These are phyloP conservation scores for Neoboletus subvelutipes DNA, from an alignment of 768 basidiomycete genomes.

Conservation along the genomic window DNA sequence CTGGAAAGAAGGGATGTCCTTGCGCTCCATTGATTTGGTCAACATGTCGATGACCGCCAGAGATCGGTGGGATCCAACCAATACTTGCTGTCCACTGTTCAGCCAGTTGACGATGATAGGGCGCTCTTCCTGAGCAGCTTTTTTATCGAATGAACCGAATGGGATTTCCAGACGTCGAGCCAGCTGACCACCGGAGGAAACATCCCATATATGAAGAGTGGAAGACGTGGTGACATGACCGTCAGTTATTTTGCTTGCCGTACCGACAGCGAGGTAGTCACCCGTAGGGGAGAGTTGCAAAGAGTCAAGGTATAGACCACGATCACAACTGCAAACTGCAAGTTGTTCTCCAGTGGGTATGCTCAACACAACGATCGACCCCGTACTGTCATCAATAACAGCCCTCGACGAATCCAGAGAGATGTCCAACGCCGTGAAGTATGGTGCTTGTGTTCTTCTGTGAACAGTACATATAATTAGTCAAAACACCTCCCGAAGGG, in stretches of 20 bases:
- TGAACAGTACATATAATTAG: not conserved
- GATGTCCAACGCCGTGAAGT: not conserved
- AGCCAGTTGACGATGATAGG: not conserved
- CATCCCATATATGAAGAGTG: not conserved
- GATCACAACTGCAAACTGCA: not conserved
- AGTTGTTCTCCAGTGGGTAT: not conserved
- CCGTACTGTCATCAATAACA: not conserved
- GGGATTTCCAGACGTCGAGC: not conserved
- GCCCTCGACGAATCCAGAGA: not conserved
- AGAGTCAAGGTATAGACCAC: not conserved
- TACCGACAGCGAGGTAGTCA: not conserved
- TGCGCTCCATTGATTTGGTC: not conserved
- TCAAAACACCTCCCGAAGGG: too few relatives aligned
- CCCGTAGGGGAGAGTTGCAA: not conserved
- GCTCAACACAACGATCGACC: not conserved
- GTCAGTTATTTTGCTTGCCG: not conserved
- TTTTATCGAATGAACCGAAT: not conserved
- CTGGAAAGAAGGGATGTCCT: not conserved
- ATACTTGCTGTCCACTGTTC: not conserved
- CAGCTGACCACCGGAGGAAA: not conserved
- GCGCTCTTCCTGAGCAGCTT: not conserved
- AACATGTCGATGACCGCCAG: not conserved
- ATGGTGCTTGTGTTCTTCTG: not conserved
- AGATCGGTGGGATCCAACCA: slow-evolving; percentile 2
- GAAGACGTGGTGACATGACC: not conserved